phyloP scores from a whole-genome alignment of 1,139 yeast species.

The Zygoascus meyerae region DNA sequence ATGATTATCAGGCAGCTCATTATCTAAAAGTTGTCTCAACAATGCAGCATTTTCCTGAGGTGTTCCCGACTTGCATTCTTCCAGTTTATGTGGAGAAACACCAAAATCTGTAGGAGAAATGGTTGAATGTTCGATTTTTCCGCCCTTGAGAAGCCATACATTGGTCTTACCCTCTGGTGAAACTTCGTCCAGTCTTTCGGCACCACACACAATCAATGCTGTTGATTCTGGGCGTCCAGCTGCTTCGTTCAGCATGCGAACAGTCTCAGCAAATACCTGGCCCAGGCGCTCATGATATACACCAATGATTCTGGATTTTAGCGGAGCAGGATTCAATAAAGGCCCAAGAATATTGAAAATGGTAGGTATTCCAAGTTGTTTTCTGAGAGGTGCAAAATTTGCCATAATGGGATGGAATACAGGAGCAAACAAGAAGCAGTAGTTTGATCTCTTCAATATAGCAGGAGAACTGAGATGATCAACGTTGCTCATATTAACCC shows the following conservation, averaged over 20 bases:
- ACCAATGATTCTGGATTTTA: slow-evolving; percentile 78
- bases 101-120: slow-evolving; percentile 64
- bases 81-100: slow-evolving; percentile 63
- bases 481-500: slow-evolving; percentile 69
- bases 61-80: slow-evolving; percentile 72
- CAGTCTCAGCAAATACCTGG: slow-evolving; percentile 76
- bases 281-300: slow-evolving; percentile 80
- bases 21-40: slow-evolving; percentile 52
- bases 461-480: slow-evolving; percentile 58
- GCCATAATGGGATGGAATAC: slow-evolving; percentile 94
- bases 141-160: slow-evolving; percentile 57
- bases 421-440: slow-evolving; percentile 86
- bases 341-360: slow-evolving; percentile 94
- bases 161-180: slow-evolving; percentile 80
- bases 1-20: slow-evolving; percentile 45
- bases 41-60: slow-evolving; percentile 75
- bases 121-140: slow-evolving; percentile 32
- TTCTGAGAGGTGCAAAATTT: slow-evolving; percentile 69
- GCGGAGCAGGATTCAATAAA: slow-evolving; percentile 80
- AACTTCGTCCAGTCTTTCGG: slow-evolving; percentile 84
- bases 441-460: slow-evolving; percentile 50
- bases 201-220: slow-evolving; percentile 89
- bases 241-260: slow-evolving; percentile 47
- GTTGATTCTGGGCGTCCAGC: slow-evolving; percentile 40
- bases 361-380: slow-evolving; percentile 79